Evolutionary conservation across 2,329 filamentous ascomycete species (phyloP), one percentile per base, ranked within the genome.

Genomic region (Sporothrix brasiliensis): DNA sequence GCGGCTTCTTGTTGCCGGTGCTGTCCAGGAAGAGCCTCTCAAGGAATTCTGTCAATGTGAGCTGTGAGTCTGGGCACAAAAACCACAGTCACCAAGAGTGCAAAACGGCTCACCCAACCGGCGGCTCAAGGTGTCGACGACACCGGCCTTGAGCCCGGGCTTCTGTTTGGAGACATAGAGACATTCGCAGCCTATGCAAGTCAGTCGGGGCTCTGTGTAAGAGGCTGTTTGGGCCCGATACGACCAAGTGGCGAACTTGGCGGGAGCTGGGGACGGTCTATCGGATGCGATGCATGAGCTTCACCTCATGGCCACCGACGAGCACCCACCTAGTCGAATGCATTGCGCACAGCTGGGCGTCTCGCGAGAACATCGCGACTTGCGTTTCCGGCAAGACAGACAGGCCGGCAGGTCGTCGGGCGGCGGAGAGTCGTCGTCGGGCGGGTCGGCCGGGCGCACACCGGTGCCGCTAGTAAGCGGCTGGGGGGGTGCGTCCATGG

Each of bases 361-460:
- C n/a, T 74, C 70, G 24, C 73, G 63, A 11, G 73, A 74, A 50
- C 73, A 74, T 54, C 71, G 71, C 14, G 71, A 71, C 63, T 74
- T 74, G n/a, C 73, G 70, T 60, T 70, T 70, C 21, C 73, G 70
- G 41, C 73, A 74, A 3, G 69, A 69, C 34, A 69, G 66, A 60
- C 71, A 72, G 3, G 71, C 70, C 27, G 69, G 71, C 14, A 72
- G 65, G 65, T 72, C 71, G 50, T 72, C 71, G 19, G 70, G 67
- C 13, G 41, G 63, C 10, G 47, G 67, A 30, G 54, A 68, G 27
- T 72, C 71, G 34, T 72, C 60, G 44, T 66, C 61, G 44, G 44
- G 61, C 10, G 61, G 61, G 24, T 66, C 34, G 24, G 58, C 50
- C 52, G 58, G 58, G 52, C 69, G 24, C 56, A 27, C 16, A 50